Evolutionary conservation across 257 asterid species (phyloP), one percentile per base, ranked within the genome.

Genomic region (Salvia rosmarinus): DNA sequence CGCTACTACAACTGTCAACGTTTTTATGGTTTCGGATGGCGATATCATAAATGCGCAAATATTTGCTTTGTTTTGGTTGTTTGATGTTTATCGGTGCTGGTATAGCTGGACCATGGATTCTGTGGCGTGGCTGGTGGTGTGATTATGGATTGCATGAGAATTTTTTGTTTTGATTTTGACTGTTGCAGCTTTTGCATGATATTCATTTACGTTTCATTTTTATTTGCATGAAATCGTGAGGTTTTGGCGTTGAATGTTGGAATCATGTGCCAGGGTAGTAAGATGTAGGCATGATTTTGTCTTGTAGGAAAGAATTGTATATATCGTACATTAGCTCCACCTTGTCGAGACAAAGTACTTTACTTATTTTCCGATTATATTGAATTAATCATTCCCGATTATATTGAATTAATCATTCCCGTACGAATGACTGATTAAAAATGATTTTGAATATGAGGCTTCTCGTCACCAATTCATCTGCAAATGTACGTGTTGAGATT

Each of bases 1-100:
- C 54, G 79, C 68, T 67, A 37, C 69, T 70, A 74, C 78, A 52
- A 56, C 77, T 43, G 34, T 25, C 35, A 28, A 40, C 75, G 75
- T 74, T 23, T 21, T 16, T 8, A 32, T 62, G 52, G 57, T 37
- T 9, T 50, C 32, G 1, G 35, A 34, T 72, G 49, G 65, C 16
- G 66, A 35, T 1, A 19, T 62, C 37, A 7, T 74, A 40, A 40
- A 35, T 46, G 64, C 46, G 34, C 69, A 59, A 21, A 42, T 25
- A 25, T 63, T 13, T 51, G 60, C 49, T 43, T 51, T 67, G 75
- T 8, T n/a, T 56, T 64, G 14, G 49, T 71, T 51, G 52, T 56
- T 74, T 61, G 61, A 34, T 70, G 76, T 42, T 43, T 11, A 54
- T 58, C 8, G 23, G 23, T 32, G 42, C 42, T 60, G 65, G 28